A percentile compares a stretch with the other conserved stretches of the same genome.
Evolutionary conservation across 768 basidiomycete species (phyloP).

Genomic region (Pleurotus tuoliensis): DNA sequence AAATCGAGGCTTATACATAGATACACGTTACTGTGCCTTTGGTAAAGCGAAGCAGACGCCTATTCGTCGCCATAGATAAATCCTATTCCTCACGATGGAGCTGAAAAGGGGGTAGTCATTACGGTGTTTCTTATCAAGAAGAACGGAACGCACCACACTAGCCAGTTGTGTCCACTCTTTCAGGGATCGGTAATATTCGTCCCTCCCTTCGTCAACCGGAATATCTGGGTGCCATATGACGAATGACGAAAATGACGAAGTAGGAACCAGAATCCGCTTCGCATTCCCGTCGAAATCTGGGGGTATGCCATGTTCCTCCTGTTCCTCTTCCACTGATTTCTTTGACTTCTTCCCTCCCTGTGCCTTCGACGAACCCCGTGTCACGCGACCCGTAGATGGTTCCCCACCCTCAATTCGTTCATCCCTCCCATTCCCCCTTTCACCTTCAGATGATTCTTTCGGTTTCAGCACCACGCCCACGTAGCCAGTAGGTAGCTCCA

Average conservation of each 20-base stretch:
- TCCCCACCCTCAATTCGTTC: conserved; percentile 11
- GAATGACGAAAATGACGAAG: conserved; percentile 59
- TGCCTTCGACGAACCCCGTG: conserved; percentile 23
- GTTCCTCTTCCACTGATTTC: conserved; percentile 24
- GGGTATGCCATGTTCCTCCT: conserved; percentile 19
- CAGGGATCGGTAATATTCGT: conserved; percentile 68
- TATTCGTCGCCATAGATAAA: no score
- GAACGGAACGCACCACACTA: conserved; percentile 44
- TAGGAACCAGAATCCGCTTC: conserved; percentile 38
- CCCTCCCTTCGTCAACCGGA: conserved; percentile 61
- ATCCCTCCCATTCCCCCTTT: conserved; percentile 9
- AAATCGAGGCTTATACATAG: no score
- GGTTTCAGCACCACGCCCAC: conserved; percentile 52
- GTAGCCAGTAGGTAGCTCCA: conserved; percentile 65
- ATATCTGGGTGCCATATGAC: conserved; percentile 77
- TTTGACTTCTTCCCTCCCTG: conserved; percentile 23
- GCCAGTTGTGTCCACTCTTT: conserved; percentile 70
- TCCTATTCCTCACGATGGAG: no score
- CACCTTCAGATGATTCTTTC: background rate
- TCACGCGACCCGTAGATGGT: conserved; percentile 18
- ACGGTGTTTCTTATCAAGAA: no score
- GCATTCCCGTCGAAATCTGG: conserved; percentile 12
- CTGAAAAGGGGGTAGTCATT: no score
- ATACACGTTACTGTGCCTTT: no score
- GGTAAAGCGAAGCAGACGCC: no score